Base-by-base conservation (phyloP, 2,329 filamentous ascomycete genomes). In the Fusarium nisikadoi region DNA sequence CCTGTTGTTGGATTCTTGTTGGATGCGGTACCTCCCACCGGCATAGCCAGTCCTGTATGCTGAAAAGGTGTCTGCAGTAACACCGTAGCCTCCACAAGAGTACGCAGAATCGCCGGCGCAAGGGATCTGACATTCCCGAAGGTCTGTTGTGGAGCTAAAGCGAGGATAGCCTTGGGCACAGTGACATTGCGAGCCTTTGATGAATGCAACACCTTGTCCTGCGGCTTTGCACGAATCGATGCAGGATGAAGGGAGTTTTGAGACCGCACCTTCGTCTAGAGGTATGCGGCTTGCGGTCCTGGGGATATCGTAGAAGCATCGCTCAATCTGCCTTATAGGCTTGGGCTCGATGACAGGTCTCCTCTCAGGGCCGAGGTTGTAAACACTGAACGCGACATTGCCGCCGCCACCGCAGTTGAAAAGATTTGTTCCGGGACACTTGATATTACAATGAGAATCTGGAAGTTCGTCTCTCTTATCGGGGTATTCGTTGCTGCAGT, bases 81-180 rank as follows among this genome's bases (percentile, higher is more conserved):
- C n/a, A 12, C 29, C 20, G 1, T 13, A 25, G 4, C 68, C 55
- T 39, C 62, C 68, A 14, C 68, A 71, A 11, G 29, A 25, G 2
- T 23, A 46, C 8, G 12, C 5, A 1, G 23, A 0, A 13, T 45
- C 33, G 19, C 42, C 52, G 0, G 12, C 3, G 13, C 68, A 71
- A 4, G 52, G 33, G 2, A 45, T 17, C 13, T 45, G 7, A 13
- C 68, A 71, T 19, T 27, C 36, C 1, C 12, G 27, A 19, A 36
- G n/a, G 4, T 19, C 27, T 17, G 35, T 8, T 6, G 9, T 19
- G 2, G 45, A 19, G 16, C 8, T 7, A 0, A 3, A 1, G 1
- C 41, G 38, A 31, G 68, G 68, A 16, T 55, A 63, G 1, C 29
- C 43, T 8, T 27, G 27, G 16, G 68, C 56, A 23, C 68, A 71